Evolutionary conservation across 805 yeast species (phyloP), one percentile per base, ranked within the genome.

Genomic region (Sugiyamaella smithiae): DNA sequence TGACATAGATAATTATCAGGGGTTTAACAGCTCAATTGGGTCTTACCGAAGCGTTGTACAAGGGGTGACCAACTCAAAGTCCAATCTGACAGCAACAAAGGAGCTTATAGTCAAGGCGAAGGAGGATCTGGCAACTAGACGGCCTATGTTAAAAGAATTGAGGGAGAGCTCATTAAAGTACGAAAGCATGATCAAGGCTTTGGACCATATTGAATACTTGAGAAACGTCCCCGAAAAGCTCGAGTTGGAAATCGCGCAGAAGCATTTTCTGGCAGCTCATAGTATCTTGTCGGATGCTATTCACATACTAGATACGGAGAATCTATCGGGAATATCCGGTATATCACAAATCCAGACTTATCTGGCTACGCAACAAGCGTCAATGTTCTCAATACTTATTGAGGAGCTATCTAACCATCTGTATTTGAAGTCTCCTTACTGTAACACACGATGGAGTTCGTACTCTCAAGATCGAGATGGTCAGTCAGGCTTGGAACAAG

Each of bases 11-110:
- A 59, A 88, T 62, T 84, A 82, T 63, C 90, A 87, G 62, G 82
- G 88, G 1, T 89, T 91, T 68, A 89, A 88, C 63, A 84, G 81
- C 56, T 81, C 88, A 56, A 81, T 91, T 40, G 96, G 96, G 0
- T 83, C 91, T 3, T 91, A 88, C 65, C 84, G 88, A 47, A 73
- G 79, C 38, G 81, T 89, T 1, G 79, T 85, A 2, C 72, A 76
- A 38, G 73, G 82, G 1, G 73, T 90, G 17, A 70, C 78, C 22
- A 77, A 84, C 35, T 81, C 93, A 2, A 91, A 88, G 57, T 69
- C 72, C 6, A 76, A 77, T 17, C 72, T 86, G 1, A 55, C 65
- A 2, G 67, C 64, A 29, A 72, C 85, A 33, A 75, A 75, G 49
- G 67, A 71, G 16, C 71, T 75, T 55, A 67, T 85, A 24, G 71